Percentiles rank a stretch among this genome's conserved stretches.
Conservation (phyloP, 495 filamentous ascomycete species). For the Hyaloscypha finlandica region DNA sequence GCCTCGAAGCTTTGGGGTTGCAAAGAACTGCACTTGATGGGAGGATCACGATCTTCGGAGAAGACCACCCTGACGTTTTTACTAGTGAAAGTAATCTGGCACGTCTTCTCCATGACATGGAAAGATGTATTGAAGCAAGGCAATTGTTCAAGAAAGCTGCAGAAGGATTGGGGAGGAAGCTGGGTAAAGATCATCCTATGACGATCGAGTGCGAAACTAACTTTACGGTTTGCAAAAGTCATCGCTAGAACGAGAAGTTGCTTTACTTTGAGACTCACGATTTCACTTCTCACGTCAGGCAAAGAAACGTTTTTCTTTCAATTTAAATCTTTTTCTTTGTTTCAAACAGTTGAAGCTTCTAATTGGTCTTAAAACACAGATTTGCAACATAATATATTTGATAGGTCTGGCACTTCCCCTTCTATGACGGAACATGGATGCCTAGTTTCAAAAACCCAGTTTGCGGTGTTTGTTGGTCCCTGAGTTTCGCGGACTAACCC, state of each 20-base stretch:
- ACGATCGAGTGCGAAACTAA: background rate
- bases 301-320: too few species aligned
- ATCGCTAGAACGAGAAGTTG: background rate
- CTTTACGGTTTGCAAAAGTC: background rate
- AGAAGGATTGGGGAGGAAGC: background rate
- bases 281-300: too few species aligned
- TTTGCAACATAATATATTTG: too few species aligned
- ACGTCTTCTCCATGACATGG: slow-evolving; percentile 4
- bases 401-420: too few species aligned
- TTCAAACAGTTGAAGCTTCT: too few species aligned
- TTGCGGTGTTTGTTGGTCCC: too few species aligned
- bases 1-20: background rate
- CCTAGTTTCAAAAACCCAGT: too few species aligned
- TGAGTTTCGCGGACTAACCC: too few species aligned
- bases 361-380: too few species aligned
- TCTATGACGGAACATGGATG: too few species aligned
- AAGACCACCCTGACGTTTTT: background rate
- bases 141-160: background rate
- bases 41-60: background rate
- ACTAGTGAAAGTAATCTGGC: background rate
- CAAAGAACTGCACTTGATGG: background rate
- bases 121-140: background rate
- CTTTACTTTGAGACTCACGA: too few species aligned
- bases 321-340: too few species aligned
- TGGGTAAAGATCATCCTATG: background rate